Evolutionary conservation across 768 basidiomycete genomes (phyloP).

Genomic region (Cyathus striatus): DNA sequence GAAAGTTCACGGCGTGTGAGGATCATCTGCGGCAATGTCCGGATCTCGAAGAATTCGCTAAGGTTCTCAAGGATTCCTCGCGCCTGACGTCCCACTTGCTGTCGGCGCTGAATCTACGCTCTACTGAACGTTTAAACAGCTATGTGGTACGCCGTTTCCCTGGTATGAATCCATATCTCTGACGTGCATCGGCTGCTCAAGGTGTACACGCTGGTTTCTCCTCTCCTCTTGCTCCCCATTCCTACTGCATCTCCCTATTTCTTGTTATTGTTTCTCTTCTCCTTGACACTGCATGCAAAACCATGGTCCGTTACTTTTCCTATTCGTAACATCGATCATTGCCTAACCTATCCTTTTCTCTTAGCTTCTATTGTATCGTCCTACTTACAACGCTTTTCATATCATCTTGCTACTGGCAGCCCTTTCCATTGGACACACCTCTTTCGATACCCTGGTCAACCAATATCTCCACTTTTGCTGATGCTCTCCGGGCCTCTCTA

Average conservation of each 20-base stretch:
- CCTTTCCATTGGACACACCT: constrained; percentile 59
- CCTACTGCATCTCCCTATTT: constrained; percentile 82
- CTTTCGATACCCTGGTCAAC: constrained; percentile 64
- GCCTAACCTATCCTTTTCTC: background rate
- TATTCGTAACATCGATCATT: background rate
- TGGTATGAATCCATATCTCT: background rate
- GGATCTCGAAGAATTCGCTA: too few species aligned
- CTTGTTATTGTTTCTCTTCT: constrained; percentile 69
- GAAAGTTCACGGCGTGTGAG: constrained; percentile 26
- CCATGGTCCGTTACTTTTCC: constrained; percentile 58
- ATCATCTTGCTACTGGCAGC: constrained; percentile 89
- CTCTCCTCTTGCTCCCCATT: constrained; percentile 68
- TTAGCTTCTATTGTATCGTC: constrained; percentile 83
- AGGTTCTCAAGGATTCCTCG: too few species aligned
- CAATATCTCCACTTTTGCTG: constrained; percentile 68
- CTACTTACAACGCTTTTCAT: constrained; percentile 79
- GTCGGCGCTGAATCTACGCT: too few species aligned
- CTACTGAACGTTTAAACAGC: too few species aligned
- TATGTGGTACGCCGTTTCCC: constrained; percentile 50
- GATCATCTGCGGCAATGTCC: too few species aligned
- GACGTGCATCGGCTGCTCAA: constrained; percentile 15
- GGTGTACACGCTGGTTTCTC: constrained; percentile 90
- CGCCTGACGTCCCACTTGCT: too few species aligned
- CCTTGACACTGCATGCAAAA: constrained; percentile 74
- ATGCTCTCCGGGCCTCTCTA: constrained; percentile 52